These are phyloP conservation scores for Coemansia sp. DNA, from an alignment of 192 early-diverging fungal species.

Conservation along the genomic window DNA sequence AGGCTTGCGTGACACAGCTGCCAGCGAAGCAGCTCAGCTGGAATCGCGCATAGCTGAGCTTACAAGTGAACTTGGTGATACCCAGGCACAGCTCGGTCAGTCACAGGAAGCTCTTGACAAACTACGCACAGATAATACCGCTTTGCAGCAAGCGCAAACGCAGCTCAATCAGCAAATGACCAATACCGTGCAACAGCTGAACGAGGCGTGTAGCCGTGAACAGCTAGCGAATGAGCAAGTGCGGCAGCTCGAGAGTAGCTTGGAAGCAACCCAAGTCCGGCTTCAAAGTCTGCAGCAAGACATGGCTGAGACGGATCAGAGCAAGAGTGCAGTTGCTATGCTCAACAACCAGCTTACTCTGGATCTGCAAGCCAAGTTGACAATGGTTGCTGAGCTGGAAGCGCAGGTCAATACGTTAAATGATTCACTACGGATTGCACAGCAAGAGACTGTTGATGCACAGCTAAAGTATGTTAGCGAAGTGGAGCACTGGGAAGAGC, in stretches of 20 bases:
- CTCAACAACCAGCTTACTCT: slow-evolving; percentile 7
- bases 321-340: neutral
- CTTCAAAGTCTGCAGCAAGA: slow-evolving; percentile 1
- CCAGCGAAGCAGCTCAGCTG: neutral
- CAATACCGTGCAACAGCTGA: neutral
- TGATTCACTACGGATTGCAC: neutral
- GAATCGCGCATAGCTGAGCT: slow-evolving; percentile 1
- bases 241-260: slow-evolving; percentile 11
- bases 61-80: neutral
- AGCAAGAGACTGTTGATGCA: neutral
- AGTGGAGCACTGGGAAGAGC: neutral
- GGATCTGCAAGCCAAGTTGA: slow-evolving; percentile 5
- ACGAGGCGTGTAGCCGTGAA: neutral
- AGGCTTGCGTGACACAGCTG: neutral
- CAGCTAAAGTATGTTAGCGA: neutral
- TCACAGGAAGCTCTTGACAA: slow-evolving; percentile 2
- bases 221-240: slow-evolving; percentile 6
- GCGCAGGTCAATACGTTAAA: neutral
- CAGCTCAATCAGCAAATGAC: slow-evolving; percentile 1
- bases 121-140: neutral
- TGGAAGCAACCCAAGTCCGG: neutral
- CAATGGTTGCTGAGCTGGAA: slow-evolving; percentile 2
- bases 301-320: neutral
- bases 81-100: slow-evolving; percentile 1
- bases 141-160: slow-evolving; percentile 2